Percentiles rank a stretch among this genome's conserved stretches.
Conservation (phyloP, 2,329 filamentous ascomycete species). For the Trichoderma sp. region DNA sequence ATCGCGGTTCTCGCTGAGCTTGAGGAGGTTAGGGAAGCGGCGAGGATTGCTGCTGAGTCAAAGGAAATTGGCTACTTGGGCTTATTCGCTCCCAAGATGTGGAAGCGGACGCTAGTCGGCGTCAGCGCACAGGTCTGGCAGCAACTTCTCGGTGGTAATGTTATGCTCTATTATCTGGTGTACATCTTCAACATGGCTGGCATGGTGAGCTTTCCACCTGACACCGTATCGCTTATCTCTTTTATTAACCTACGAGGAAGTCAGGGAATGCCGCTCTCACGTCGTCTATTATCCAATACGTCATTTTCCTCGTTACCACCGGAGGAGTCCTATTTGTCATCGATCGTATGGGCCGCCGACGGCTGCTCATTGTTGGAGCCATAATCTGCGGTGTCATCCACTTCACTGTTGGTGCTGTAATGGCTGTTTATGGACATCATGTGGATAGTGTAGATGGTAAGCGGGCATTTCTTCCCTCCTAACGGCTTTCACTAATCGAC, state of each 20-base stretch:
- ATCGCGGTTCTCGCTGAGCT: background rate
- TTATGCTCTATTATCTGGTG: constrained; percentile 63
- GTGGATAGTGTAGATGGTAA: constrained; percentile 8
- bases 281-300: constrained; percentile 10
- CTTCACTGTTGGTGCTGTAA: constrained; percentile 1
- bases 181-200: constrained; percentile 66
- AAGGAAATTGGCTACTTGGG: constrained; percentile 46
- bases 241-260: background rate
- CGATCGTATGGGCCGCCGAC: constrained; percentile 34
- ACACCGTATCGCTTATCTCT: background rate
- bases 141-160: constrained; percentile 58
- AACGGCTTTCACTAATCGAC: background rate
- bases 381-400: constrained; percentile 3
- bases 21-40: constrained; percentile 40
- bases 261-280: constrained; percentile 2
- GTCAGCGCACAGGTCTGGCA: constrained; percentile 59
- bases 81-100: constrained; percentile 53
- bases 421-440: constrained; percentile 9
- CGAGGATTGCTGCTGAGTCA: constrained; percentile 44
- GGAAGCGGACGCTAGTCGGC: constrained; percentile 56
- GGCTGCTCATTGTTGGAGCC: constrained; percentile 1
- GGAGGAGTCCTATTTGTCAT: constrained; percentile 44
- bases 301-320: constrained; percentile 7
- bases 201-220: constrained; percentile 38
- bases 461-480: background rate